A percentile compares a stretch with the other conserved stretches of the same genome.
These are phyloP conservation scores for Clonostachys sp. DNA, from an alignment of 2,329 filamentous ascomycete species.

Conservation along the genomic window DNA sequence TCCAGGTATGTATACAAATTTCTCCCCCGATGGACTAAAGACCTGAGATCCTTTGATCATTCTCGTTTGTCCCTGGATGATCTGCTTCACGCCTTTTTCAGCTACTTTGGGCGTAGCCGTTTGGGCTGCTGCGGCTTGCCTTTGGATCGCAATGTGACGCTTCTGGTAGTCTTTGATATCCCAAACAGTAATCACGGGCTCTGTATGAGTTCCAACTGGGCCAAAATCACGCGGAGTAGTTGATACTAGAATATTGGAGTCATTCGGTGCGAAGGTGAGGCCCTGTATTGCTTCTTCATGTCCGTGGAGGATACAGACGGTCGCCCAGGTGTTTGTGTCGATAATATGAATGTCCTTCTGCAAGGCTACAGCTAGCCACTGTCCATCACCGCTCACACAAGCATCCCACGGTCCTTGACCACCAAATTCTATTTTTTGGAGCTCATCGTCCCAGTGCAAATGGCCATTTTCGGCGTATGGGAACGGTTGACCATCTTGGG, in stretches of 20 bases:
- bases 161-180: neutral
- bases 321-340: neutral
- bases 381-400: constrained; percentile 2
- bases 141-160: neutral
- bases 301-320: neutral
- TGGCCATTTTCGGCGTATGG: constrained; percentile 1
- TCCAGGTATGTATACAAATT: neutral
- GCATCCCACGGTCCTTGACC: neutral
- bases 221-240: neutral
- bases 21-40: neutral
- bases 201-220: neutral
- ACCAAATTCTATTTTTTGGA: constrained; percentile 1
- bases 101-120: constrained; percentile 1
- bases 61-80: too few species aligned
- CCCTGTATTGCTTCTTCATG: neutral
- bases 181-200: neutral
- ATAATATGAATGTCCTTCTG: constrained; percentile 1
- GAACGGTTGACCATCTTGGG: constrained; percentile 1
- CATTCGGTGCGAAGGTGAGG: constrained; percentile 2
- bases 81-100: neutral
- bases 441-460: constrained; percentile 3
- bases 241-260: constrained; percentile 2
- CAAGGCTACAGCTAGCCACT: neutral
- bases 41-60: neutral
- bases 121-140: neutral